Base-by-base conservation (phyloP, 1,139 yeast species). In the Pichia sp. region DNA sequence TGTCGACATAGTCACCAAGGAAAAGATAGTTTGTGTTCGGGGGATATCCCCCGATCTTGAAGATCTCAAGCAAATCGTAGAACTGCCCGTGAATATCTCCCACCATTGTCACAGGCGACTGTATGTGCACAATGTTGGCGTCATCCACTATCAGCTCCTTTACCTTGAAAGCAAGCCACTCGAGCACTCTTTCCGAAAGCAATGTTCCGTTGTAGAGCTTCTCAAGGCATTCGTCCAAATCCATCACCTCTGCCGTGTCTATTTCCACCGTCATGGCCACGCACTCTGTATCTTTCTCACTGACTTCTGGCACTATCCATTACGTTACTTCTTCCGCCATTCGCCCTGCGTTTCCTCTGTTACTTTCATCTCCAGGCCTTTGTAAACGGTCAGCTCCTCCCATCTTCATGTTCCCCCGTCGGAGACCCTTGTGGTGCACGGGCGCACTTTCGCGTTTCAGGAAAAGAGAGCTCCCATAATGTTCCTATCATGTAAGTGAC, bases 51-150 rank as follows among this genome's bases (percentile, higher is more conserved):
- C 98, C 98, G 42, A 93, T 92, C 59, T 84, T 81, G 72, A 93
- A 95, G 45, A 93, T 90, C 69, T 93, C 99, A 45, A 93, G 72
- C 55, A 93, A 74, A 69, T 93, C 99, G 68, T 92, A 96, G 67
- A 88, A 93, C 70, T 93, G 99, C 4, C 99, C 99, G 65, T 93
- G 99, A 51, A 95, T 93, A 68, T 93, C 99, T 2, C 99, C 99
- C 4, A 93, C 97, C n/a, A 93, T 90, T 1, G 98, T 89, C 19
- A 95, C 90, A 0, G 99, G 99, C 1, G 96, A 82, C 47, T 76
- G 76, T 8, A 95, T 75, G 49, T 87, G 87, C 56, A 93, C 89
- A 45, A 95, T 95, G 67, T 95, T 95, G 58, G 89, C 84, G 69
- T 90, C 96, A 59, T 80, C 78, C 61, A 89, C 79, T 53, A 90